Percentiles rank a stretch among this genome's conserved stretches.
Conservation (phyloP, 1,284 basidiomycete species). For the Ceratobasidium papillatum region DNA sequence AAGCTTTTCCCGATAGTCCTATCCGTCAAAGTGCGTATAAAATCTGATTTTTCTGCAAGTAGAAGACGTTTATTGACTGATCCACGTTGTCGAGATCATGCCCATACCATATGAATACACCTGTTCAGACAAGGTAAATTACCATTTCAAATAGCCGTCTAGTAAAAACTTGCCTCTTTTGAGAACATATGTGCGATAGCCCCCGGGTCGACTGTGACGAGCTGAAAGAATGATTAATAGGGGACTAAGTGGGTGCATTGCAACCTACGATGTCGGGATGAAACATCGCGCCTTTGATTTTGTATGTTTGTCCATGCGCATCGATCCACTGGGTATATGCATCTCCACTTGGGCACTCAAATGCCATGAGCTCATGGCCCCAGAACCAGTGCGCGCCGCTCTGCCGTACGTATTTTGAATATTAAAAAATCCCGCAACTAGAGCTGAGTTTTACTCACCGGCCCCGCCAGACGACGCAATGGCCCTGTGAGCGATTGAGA, state of each 20-base stretch:
- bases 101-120: constrained; percentile 47
- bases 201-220: constrained; percentile 49
- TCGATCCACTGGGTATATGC: constrained; percentile 33
- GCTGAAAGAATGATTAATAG: constrained; percentile 42
- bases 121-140: constrained; percentile 12
- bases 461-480: neutral
- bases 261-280: constrained; percentile 41
- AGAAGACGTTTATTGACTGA: constrained; percentile 17
- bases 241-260: neutral
- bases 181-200: constrained; percentile 49
- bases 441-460: neutral
- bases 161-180: constrained; percentile 43
- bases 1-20: constrained; percentile 51
- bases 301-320: constrained; percentile 33
- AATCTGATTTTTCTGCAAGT: constrained; percentile 45
- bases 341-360: neutral
- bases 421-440: neutral
- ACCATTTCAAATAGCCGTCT: neutral
- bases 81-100: neutral
- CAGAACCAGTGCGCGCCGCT: constrained; percentile 31
- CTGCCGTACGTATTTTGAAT: neutral
- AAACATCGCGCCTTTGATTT: constrained; percentile 36
- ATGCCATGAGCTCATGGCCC: constrained; percentile 23
- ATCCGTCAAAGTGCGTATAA: constrained; percentile 50
- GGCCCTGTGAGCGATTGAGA: neutral